Conservation (phyloP, 2,329 filamentous ascomycete species). For the Colletotrichum navitas region DNA sequence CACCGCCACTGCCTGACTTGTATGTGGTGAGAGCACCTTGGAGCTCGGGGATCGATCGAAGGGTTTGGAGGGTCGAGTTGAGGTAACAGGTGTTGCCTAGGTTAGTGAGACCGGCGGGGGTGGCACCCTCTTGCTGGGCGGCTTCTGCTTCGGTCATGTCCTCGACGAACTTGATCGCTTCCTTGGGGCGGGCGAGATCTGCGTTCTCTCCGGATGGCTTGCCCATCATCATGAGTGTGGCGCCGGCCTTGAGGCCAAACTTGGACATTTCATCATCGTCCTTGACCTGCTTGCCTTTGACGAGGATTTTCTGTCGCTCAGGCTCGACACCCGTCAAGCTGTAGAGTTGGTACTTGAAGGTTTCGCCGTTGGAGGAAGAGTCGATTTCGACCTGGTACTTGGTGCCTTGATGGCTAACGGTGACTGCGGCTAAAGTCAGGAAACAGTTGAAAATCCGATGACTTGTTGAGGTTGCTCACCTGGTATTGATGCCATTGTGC, state of each 20-base stretch:
- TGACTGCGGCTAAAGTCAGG: conserved; percentile 67
- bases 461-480: conserved; percentile 55
- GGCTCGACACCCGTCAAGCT: conserved; percentile 96
- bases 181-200: conserved; percentile 78
- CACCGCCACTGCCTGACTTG: conserved; percentile 62
- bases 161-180: conserved; percentile 89
- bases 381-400: conserved; percentile 96
- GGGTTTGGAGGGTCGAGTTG: conserved; percentile 94
- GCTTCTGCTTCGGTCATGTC: conserved; percentile 97
- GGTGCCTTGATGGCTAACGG: conserved; percentile 95
- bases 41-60: conserved; percentile 90
- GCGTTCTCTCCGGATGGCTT: conserved; percentile 78
- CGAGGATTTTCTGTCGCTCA: conserved; percentile 93
- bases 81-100: conserved; percentile 98
- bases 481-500: conserved; percentile 67
- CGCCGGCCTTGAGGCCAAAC: conserved; percentile 86
- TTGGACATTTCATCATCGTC: conserved; percentile 90
- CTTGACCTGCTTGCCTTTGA: conserved; percentile 95
- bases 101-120: conserved; percentile 89
- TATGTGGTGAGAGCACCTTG: conserved; percentile 81
- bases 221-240: conserved; percentile 96
- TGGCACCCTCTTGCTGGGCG: conserved; percentile 85
- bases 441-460: conserved; percentile 26
- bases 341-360: conserved; percentile 95
- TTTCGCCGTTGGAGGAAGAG: conserved; percentile 84